A percentile compares a stretch with the other conserved stretches of the same genome.
Evolutionary conservation across 345 rosid species (phyloP).

Genomic region (Eucalyptus coolabah): DNA sequence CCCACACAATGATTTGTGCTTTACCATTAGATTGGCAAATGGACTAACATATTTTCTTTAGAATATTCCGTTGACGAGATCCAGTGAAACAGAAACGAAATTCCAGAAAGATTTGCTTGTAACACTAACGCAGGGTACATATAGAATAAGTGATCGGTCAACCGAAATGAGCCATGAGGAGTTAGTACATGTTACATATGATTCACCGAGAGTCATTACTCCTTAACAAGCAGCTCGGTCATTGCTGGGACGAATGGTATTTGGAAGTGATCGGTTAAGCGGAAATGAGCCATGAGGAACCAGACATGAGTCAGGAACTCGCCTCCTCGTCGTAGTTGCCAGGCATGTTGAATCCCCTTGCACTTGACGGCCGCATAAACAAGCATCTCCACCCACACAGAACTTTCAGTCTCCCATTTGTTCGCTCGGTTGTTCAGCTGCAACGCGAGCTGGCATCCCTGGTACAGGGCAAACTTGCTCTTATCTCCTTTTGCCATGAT

Average conservation of each 20-base stretch:
- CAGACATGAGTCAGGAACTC: slow-evolving; percentile 4
- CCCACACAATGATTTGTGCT: no score
- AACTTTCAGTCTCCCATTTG: neutral
- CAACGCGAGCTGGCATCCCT: slow-evolving; percentile 1
- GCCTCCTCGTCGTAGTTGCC: neutral
- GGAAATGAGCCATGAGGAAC: slow-evolving; percentile 1
- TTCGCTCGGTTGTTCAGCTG: neutral
- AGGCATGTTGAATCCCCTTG: neutral
- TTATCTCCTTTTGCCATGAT: neutral
- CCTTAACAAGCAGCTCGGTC: neutral
- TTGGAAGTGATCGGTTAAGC: neutral
- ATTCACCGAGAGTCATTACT: neutral
- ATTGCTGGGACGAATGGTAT: neutral
- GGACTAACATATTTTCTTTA: no score
- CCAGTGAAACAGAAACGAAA: no score
- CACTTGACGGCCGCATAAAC: neutral
- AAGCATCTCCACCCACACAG: slow-evolving; percentile 4
- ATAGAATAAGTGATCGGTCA: no score
- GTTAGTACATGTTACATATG: no score
- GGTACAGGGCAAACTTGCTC: neutral
- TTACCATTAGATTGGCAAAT: no score
- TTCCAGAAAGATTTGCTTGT: no score
- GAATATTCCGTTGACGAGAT: no score
- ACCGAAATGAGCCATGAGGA: no score
- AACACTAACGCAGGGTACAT: rapidly evolving